A percentile compares a stretch with the other conserved stretches of the same genome.
phyloP scores from a whole-genome alignment of 148 eudicot species.

The Linanthus parryae region DNA sequence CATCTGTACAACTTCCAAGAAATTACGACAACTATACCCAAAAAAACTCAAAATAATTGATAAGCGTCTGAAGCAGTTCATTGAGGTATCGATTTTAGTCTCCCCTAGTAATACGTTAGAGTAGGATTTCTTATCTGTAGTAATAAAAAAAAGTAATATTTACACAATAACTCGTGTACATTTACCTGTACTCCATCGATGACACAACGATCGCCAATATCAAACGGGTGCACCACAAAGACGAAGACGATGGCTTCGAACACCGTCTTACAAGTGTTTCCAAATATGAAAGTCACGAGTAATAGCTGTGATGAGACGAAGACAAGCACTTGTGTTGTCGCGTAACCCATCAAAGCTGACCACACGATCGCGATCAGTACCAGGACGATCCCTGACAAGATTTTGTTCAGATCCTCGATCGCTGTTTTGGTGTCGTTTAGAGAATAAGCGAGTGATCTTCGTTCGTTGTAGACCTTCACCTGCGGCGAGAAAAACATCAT shows the following conservation, averaged over 20 bases:
- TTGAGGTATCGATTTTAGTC: too few species aligned
- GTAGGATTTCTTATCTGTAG: too few species aligned
- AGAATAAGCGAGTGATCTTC: conserved; percentile 67
- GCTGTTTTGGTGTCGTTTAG: conserved; percentile 81
- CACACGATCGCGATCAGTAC: conserved; percentile 48
- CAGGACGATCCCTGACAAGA: conserved; percentile 42
- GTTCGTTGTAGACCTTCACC: conserved; percentile 69
- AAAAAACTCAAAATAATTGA: not conserved
- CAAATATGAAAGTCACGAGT: conserved; percentile 56
- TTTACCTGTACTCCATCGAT: conserved; percentile 82
- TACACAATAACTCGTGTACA: too few species aligned
- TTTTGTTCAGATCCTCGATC: conserved; percentile 65
- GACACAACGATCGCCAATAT: conserved; percentile 87
- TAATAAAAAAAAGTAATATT: too few species aligned
- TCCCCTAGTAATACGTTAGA: too few species aligned
- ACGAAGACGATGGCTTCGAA: conserved; percentile 76
- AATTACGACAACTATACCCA: too few species aligned
- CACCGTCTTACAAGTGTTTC: conserved; percentile 51
- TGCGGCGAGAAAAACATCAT: conserved; percentile 10
- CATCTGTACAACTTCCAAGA: conserved; percentile 41
- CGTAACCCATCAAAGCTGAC: conserved; percentile 67
- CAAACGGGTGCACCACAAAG: conserved; percentile 79
- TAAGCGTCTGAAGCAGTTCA: not conserved
- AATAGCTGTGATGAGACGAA: conserved; percentile 69
- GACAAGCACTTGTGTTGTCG: conserved; percentile 63